Evolutionary conservation across 352 stramenopile species (phyloP), one percentile per base, ranked within the genome.

Genomic region (Phytophthora agathidicida): DNA sequence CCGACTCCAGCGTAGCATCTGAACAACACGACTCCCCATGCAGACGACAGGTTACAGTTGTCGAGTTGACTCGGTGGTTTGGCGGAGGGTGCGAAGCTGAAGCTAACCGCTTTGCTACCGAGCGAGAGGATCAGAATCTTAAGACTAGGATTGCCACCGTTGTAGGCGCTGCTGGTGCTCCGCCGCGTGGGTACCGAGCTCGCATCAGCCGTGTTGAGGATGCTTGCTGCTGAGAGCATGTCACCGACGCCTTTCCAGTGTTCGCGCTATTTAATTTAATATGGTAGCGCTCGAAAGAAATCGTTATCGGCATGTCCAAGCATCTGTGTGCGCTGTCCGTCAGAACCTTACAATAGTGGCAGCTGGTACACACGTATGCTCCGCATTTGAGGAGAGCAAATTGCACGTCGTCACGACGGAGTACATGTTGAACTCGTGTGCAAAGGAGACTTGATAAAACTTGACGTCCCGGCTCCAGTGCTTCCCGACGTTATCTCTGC

Each of bases 221-320:
- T 20, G 43, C 10, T 35, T 56, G 23, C 50, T 38, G 31, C 50
- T 52, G 50, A 28, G 16, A 62, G 59, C 44, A 57, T 42, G 58
- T 13, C 50, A 67, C 31, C 26, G 7, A 11, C 50, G 41, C 22
- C 37, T 60, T 48, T 62, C 44, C 52, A 42, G 42, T 47, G 33
- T 42, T n/a, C 28, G 32, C 22, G 39, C 50, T 20, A 20, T 41
- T 46, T 62, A 36, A 19, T 38, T 39, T 47, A 60, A 65, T 54
- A 44, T 58, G 31, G 24, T 47, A 33, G 52, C 46, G 43, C 59
- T 63, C 51, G 51, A 68, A 68, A 62, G 44, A 63, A 63, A 53
- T 52, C 44, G 30, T 24, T n/a, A 60, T 3, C 22, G 28, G 24
- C 22, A 31, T 43, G 23, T 55, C 42, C 47, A 46, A 46, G 51